Evolutionary conservation across 768 basidiomycete species (phyloP).

Genomic region (Russula dissimulans): DNA sequence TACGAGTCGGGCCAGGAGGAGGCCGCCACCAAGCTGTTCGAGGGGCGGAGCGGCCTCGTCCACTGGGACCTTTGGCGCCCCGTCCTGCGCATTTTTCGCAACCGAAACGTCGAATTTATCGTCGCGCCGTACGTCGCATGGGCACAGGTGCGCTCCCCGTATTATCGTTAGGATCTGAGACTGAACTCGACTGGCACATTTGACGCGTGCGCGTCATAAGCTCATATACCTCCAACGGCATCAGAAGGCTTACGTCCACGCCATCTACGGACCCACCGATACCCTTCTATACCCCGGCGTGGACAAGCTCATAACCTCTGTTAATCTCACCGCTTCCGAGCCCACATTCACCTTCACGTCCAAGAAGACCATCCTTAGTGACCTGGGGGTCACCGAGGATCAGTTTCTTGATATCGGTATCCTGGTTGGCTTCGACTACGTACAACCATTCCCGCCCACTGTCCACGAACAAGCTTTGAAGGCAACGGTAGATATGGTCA

Average conservation of each 20-base stretch:
- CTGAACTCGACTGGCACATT: neutral
- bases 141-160: constrained; percentile 69
- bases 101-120: constrained; percentile 91
- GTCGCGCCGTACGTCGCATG: constrained; percentile 93
- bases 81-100: constrained; percentile 85
- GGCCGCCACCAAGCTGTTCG: constrained; percentile 76
- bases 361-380: constrained; percentile 62
- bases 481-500: constrained; percentile 85
- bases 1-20: constrained; percentile 93
- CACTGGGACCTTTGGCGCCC: constrained; percentile 95
- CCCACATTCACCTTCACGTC: constrained; percentile 80
- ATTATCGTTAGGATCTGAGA: neutral
- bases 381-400: constrained; percentile 64
- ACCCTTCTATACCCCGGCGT: constrained; percentile 80
- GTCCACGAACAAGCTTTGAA: constrained; percentile 74
- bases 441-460: constrained; percentile 72
- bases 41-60: constrained; percentile 53
- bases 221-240: constrained; percentile 93
- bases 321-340: constrained; percentile 61
- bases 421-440: constrained; percentile 81
- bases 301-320: constrained; percentile 81
- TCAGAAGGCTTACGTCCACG: constrained; percentile 87
- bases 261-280: constrained; percentile 87
- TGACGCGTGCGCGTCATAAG: constrained; percentile 32
- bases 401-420: constrained; percentile 94